Percentiles rank a stretch among this genome's conserved stretches.
Conservation (phyloP, 1,284 basidiomycete species). For the Sanghuangporus baumii region DNA sequence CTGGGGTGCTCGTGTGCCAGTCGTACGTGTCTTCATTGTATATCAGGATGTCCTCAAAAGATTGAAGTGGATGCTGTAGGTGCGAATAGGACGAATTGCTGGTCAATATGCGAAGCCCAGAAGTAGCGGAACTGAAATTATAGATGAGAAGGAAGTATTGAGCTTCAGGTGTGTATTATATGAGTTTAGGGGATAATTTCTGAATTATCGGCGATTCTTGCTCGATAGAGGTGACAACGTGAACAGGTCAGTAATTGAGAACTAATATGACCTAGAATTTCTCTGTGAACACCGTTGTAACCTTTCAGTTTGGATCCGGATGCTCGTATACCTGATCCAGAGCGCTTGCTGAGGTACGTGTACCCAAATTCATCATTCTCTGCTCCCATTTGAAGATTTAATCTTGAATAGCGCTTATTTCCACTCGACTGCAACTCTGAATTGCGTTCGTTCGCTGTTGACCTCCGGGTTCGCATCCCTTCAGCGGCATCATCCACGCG, state of each 20-base stretch:
- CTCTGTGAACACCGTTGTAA: constrained; percentile 23
- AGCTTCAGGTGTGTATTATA: constrained; percentile 64
- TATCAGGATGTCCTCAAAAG: neutral
- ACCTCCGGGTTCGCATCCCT: constrained; percentile 89
- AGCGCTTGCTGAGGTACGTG: constrained; percentile 69
- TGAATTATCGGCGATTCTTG: neutral
- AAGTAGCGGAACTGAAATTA: constrained; percentile 79
- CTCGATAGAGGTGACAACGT: constrained; percentile 85
- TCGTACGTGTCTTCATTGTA: constrained; percentile 41
- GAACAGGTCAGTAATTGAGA: constrained; percentile 64
- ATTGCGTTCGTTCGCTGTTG: constrained; percentile 86
- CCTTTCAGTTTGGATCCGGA: constrained; percentile 52
- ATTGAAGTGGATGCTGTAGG: constrained; percentile 31
- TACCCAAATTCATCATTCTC: neutral
- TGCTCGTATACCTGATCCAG: constrained; percentile 84
- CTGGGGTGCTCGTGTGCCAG: constrained; percentile 89
- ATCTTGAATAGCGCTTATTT: constrained; percentile 78
- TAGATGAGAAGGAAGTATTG: constrained; percentile 62
- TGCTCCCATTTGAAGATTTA: neutral
- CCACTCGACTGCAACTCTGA: constrained; percentile 90
- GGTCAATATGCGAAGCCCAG: constrained; percentile 97
- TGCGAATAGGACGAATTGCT: constrained; percentile 88
- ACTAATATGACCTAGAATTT: neutral
- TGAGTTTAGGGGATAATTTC: neutral
- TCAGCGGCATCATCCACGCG: constrained; percentile 68